Percentiles rank a stretch among this genome's conserved stretches.
Conservation (phyloP, 176 grass and related monocot species). For the Rhynchospora breviuscula region DNA sequence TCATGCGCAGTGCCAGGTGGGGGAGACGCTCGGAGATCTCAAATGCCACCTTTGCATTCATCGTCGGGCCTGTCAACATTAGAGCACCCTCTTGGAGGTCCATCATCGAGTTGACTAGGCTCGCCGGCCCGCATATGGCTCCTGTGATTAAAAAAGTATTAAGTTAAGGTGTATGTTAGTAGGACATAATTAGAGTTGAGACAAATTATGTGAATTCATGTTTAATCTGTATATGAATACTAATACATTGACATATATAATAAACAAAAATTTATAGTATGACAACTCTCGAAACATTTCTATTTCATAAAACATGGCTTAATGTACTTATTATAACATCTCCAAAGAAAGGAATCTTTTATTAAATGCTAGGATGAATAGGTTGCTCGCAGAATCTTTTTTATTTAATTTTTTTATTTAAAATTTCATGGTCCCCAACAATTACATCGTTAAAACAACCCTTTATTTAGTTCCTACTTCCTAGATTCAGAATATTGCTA, state of each 20-base stretch:
- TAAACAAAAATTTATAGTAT: neutral
- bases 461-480: neutral
- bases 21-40: slow-evolving; percentile 82
- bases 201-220: neutral
- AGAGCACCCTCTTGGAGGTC: slow-evolving; percentile 76
- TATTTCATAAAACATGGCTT: neutral
- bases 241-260: neutral
- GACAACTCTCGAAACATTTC: neutral
- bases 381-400: neutral
- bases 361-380: neutral
- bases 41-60: slow-evolving; percentile 97
- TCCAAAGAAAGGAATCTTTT: neutral
- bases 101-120: slow-evolving; percentile 92
- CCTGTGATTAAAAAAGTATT: slow-evolving; percentile 30
- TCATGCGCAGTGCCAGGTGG: slow-evolving; percentile 81
- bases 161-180: neutral
- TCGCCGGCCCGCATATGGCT: slow-evolving; percentile 80
- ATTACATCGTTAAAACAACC: neutral
- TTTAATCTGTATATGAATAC: neutral
- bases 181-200: neutral
- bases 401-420: neutral
- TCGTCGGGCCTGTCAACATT: slow-evolving; percentile 85
- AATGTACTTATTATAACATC: neutral
- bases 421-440: neutral
- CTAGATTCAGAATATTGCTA: too few species aligned